phyloP scores from a whole-genome alignment of 805 yeast genomes.

The Candida pseudofarinosa region DNA sequence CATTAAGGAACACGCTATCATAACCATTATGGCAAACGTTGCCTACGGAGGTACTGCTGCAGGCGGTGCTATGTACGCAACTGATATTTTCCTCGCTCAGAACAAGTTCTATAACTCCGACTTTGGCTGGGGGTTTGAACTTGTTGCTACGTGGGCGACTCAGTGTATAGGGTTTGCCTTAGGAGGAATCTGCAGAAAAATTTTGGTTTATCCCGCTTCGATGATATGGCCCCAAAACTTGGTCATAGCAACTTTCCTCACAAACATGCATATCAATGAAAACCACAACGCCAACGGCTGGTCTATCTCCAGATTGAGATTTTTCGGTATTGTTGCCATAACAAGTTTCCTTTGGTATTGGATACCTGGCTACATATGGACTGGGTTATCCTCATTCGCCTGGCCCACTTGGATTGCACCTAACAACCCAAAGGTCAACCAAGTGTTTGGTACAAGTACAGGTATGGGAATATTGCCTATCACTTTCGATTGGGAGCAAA shows the following conservation, averaged over 20 bases:
- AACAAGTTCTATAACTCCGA: constrained; percentile 40
- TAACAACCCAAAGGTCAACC: constrained; percentile 19
- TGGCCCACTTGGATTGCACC: constrained; percentile 32
- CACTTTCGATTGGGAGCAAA: constrained; percentile 64
- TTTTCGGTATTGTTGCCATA: constrained; percentile 41
- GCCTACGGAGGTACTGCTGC: constrained; percentile 24
- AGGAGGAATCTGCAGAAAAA: constrained; percentile 59
- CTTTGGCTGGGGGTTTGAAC: constrained; percentile 7
- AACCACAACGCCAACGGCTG: constrained; percentile 58
- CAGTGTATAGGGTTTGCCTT: constrained; percentile 65
- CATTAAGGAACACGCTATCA: constrained; percentile 57
- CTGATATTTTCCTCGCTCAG: constrained; percentile 53
- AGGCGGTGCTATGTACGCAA: constrained; percentile 46
- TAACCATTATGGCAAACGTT: constrained; percentile 52
- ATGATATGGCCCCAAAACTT: constrained; percentile 70
- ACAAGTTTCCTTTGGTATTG: constrained; percentile 24
- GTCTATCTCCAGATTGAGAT: constrained; percentile 50
- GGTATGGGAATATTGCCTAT: constrained; percentile 32
- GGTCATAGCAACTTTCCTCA: constrained; percentile 55
- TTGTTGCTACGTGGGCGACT: constrained; percentile 30
- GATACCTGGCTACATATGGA: constrained; percentile 25
- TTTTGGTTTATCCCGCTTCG: constrained; percentile 59
- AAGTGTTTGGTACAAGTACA: constrained; percentile 20
- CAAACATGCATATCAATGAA: constrained; percentile 47
- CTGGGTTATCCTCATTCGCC: constrained; percentile 22